These are phyloP conservation scores for Xylaria flabelliformis DNA, from an alignment of 495 filamentous ascomycete genomes.

Conservation along the genomic window DNA sequence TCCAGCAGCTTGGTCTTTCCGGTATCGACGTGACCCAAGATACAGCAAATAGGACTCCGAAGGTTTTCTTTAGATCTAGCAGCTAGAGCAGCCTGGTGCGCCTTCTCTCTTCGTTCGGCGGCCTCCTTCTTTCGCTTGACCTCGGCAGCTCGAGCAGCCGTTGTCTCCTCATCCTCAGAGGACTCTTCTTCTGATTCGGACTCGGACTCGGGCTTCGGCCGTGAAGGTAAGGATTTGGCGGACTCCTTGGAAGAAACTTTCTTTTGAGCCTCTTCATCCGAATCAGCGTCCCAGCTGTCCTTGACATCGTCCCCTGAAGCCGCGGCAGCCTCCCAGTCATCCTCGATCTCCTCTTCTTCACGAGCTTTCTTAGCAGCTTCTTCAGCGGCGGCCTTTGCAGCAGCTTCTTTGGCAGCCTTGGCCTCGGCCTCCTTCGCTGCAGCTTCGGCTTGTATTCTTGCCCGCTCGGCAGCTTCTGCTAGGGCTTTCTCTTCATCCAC, in stretches of 20 bases:
- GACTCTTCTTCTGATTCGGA: constrained; percentile 59
- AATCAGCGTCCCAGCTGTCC: constrained; percentile 92
- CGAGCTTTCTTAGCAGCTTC: constrained; percentile 60
- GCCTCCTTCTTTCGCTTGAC: constrained; percentile 84
- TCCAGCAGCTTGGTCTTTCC: constrained; percentile 99
- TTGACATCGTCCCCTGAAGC: constrained; percentile 80
- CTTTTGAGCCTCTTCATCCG: constrained; percentile 71
- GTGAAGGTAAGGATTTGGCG: constrained; percentile 45
- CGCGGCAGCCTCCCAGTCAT: constrained; percentile 89
- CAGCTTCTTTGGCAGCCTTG: constrained; percentile 60
- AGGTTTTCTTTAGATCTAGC: constrained; percentile 93
- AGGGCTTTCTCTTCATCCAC: constrained; percentile 72
- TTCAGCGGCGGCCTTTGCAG: constrained; percentile 61
- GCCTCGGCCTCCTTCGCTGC: constrained; percentile 65
- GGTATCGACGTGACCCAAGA: constrained; percentile 99
- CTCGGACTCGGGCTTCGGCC: constrained; percentile 50
- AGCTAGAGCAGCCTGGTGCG: constrained; percentile 89
- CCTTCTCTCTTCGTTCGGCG: constrained; percentile 84
- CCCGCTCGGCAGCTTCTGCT: constrained; percentile 73
- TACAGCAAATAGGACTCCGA: constrained; percentile 98
- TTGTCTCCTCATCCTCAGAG: constrained; percentile 72
- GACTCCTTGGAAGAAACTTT: constrained; percentile 34
- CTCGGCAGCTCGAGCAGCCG: constrained; percentile 70
- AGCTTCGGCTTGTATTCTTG: constrained; percentile 68
- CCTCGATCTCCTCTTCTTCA: constrained; percentile 64